These are phyloP conservation scores for Wickerhamomyces chambardii DNA, from an alignment of 805 yeast genomes.

Conservation along the genomic window DNA sequence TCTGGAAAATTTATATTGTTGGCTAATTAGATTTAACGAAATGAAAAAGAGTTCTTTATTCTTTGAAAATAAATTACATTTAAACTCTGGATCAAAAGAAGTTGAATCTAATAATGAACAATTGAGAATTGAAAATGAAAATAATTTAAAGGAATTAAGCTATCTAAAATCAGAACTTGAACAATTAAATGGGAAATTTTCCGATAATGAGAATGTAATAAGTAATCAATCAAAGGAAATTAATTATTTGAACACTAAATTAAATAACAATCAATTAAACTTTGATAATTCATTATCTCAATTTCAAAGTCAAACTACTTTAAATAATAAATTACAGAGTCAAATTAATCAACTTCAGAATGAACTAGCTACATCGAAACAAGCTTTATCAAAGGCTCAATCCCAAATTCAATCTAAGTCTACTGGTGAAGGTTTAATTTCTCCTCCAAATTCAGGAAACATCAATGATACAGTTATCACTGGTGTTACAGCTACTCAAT, in stretches of 20 bases:
- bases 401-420: slow-evolving; percentile 2
- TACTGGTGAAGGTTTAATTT: not conserved
- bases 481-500: slow-evolving; percentile 1
- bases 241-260: not conserved
- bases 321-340: not conserved
- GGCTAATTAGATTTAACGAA: slow-evolving; percentile 43
- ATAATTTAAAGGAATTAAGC: slow-evolving; percentile 1
- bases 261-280: not conserved
- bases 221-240: not conserved
- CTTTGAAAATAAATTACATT: slow-evolving; percentile 16
- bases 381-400: slow-evolving; percentile 4
- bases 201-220: slow-evolving; percentile 1
- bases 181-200: not conserved
- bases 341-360: not conserved
- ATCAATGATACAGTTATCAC: not conserved
- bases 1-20: slow-evolving; percentile 71
- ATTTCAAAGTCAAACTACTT: not conserved
- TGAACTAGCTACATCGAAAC: no score
- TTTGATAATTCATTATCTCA: slow-evolving; percentile 1
- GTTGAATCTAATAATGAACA: not conserved
- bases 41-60: slow-evolving; percentile 9
- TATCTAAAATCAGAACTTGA: slow-evolving; percentile 2
- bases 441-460: not conserved
- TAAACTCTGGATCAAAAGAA: not conserved
- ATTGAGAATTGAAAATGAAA: slow-evolving; percentile 4